Percentiles rank a stretch among this genome's conserved stretches.
Evolutionary conservation across 495 filamentous ascomycete species (phyloP).

Genomic region (Bacidia rubella): DNA sequence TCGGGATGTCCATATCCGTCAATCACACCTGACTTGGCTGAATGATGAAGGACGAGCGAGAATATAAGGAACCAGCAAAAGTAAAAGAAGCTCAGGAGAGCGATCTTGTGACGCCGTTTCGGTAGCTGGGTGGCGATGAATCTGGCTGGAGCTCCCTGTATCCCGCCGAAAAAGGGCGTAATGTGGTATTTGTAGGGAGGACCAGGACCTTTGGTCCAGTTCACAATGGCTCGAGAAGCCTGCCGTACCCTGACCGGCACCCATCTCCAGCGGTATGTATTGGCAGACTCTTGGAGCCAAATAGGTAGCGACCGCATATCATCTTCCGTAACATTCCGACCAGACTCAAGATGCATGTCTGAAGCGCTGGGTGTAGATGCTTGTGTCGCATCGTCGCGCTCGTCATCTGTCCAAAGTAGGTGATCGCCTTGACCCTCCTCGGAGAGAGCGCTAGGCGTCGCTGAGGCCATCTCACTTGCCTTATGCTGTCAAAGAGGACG

Average conservation of each 20-base stretch:
- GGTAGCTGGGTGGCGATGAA: conserved; percentile 51
- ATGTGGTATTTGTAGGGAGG: conserved; percentile 51
- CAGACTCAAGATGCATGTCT: conserved; percentile 16
- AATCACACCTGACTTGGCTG: conserved; percentile 49
- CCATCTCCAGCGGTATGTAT: conserved; percentile 40
- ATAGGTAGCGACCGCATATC: conserved; percentile 25
- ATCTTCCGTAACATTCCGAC: conserved; percentile 1
- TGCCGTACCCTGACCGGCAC: conserved; percentile 37
- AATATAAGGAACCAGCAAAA: conserved; percentile 62
- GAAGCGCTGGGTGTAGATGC: conserved; percentile 26
- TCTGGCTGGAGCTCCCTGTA: conserved; percentile 55
- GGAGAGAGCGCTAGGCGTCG: conserved; percentile 6
- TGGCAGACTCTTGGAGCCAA: conserved; percentile 41
- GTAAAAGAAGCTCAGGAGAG: conserved; percentile 47
- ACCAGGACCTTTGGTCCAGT: conserved; percentile 62
- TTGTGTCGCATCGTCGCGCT: conserved; percentile 23
- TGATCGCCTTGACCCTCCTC: conserved; percentile 9
- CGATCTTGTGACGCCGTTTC: conserved; percentile 44
- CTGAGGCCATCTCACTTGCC: conserved; percentile 14
- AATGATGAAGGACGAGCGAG: conserved; percentile 48
- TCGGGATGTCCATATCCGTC: conserved; percentile 52
- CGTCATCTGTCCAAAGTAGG: conserved; percentile 3
- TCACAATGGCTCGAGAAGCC: conserved; percentile 32
- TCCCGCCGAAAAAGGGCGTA: conserved; percentile 49
- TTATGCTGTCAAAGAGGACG: too few relatives aligned